Percentiles rank a stretch among this genome's conserved stretches.
phyloP scores from a whole-genome alignment of 768 basidiomycete genomes.

The Lyophyllum atratum region DNA sequence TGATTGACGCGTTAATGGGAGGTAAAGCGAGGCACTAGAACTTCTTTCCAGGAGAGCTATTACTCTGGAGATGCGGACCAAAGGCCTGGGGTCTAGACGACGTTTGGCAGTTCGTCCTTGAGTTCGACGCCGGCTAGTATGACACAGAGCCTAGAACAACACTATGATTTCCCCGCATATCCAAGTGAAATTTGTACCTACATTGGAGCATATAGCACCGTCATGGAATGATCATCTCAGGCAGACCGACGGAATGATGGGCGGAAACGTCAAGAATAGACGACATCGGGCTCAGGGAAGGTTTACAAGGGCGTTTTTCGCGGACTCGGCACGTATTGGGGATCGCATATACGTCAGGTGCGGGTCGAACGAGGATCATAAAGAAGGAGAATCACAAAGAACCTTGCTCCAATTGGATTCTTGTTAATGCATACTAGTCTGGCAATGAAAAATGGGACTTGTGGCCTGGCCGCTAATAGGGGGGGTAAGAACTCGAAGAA shows the following conservation, averaged over 20 bases:
- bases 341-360: background rate
- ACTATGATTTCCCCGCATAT: background rate
- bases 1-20: constrained; percentile 6
- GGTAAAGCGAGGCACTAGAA: constrained; percentile 1
- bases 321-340: background rate
- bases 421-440: too few relatives aligned
- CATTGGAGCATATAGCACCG: background rate
- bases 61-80: background rate
- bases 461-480: too few relatives aligned
- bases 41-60: background rate
- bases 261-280: background rate
- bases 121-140: constrained; percentile 2
- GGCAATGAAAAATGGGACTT: too few relatives aligned
- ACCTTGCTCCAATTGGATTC: too few relatives aligned
- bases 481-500: too few relatives aligned
- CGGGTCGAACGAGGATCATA: background rate
- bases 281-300: background rate
- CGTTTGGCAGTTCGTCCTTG: background rate
- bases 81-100: background rate
- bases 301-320: background rate
- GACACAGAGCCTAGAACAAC: background rate
- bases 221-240: constrained; percentile 8
- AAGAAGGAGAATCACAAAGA: too few relatives aligned
- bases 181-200: background rate
- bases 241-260: constrained; percentile 5